Base-by-base conservation (phyloP, 2,329 filamentous ascomycete species). In the Corinectria fuckeliana region DNA sequence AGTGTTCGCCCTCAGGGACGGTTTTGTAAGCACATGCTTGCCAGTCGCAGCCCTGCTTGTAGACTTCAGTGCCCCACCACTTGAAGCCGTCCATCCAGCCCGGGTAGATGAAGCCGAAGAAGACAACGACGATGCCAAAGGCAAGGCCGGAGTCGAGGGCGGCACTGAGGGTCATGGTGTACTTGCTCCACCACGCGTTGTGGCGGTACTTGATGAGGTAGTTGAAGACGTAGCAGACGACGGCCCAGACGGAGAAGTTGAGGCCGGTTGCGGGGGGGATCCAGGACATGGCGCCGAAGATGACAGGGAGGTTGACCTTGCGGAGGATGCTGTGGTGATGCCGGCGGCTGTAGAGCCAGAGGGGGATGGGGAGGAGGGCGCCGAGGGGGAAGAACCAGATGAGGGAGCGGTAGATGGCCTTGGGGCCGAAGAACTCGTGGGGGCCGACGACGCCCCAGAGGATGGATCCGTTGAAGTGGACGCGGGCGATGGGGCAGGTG, bases 61-160 rank as follows among this genome's bases (percentile, higher is more conserved):
- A 93, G 5, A 94, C 84, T 71, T 95, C 91, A 0, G 92, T 96
- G 0, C 92, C 92, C 92, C 92, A 96, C 92, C 92, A 96, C 56
- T 81, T 86, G 71, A 95, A 93, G 25, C 82, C 81, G 36, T 86
- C 83, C 80, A 89, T 90, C 80, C 83, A 86, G 0, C 91, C 91
- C 0, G 92, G 90, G 71, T 93, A 94, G n/a, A 95, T 84, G 65
- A 96, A 90, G 1, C 88, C 91, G 69, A 96, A 94, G 73, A 96
- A 96, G 23, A 95, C 88, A 4, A 94, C 85, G 9, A 96, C 88
- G 32, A 95, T 88, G 25, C 91, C 91, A 69, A 93, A 91, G 0
- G 92, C 92, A 18, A 96, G 79, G 1, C 92, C 91, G 1, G 90
- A 93, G 72, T 96, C 92, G 55, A 96, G 81, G 2, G 91, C 92